A percentile compares a stretch with the other conserved stretches of the same genome.
Evolutionary conservation across 257 asterid species (phyloP).

Genomic region (Nicotiana attenuata): DNA sequence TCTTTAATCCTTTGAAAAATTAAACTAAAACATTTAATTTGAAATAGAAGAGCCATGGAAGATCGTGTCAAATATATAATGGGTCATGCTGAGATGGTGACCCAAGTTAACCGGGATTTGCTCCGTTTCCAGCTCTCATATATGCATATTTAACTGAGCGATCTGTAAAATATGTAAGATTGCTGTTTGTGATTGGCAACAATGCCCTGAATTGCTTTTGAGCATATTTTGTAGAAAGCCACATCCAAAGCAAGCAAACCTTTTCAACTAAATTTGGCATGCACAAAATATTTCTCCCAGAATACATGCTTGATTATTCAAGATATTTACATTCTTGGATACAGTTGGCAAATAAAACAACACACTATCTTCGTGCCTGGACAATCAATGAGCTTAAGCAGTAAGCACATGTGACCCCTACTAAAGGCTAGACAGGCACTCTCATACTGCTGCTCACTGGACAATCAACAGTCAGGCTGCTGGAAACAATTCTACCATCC

Average conservation of each 20-base stretch:
- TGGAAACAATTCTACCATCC: neutral
- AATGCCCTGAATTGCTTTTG: neutral
- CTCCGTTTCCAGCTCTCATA: no score
- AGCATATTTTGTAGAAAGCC: neutral
- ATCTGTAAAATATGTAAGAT: no score
- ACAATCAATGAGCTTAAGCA: neutral
- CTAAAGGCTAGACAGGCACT: neutral
- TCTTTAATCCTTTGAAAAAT: neutral
- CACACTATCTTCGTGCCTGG: neutral
- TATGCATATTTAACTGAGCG: no score
- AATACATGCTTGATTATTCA: slow-evolving; percentile 6
- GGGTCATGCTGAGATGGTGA: no score
- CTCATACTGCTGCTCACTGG: neutral
- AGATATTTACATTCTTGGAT: slow-evolving; percentile 10
- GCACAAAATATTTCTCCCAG: slow-evolving; percentile 2
- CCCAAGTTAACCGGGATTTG: no score
- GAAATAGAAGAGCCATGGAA: neutral
- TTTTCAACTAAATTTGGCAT: neutral
- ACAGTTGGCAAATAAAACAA: neutral
- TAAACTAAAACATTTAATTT: neutral
- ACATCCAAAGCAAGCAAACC: neutral
- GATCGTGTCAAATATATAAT: neutral
- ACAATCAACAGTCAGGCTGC: neutral
- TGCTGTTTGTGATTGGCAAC: no score
- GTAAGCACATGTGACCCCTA: neutral